These are phyloP conservation scores for Teratosphaeria nubilosa DNA, from an alignment of 2,329 filamentous ascomycete species.

Conservation along the genomic window DNA sequence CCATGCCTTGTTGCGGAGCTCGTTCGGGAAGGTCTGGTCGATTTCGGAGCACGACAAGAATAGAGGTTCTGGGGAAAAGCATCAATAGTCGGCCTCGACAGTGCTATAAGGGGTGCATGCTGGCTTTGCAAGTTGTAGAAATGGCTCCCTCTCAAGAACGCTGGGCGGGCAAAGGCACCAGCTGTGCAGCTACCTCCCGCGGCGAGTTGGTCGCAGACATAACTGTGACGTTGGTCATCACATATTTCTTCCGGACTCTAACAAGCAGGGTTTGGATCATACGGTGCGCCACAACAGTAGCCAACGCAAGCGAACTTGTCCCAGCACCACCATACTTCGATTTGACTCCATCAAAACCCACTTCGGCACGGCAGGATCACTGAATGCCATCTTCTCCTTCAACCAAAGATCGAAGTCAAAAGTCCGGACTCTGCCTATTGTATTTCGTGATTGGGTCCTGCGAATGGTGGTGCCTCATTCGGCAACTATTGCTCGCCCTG, in stretches of 20 bases:
- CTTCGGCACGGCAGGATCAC: constrained; percentile 6
- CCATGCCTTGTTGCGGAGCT: constrained; percentile 31
- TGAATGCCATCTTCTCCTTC: constrained; percentile 7
- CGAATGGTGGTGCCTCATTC: not conserved
- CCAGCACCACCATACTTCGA: constrained; percentile 6
- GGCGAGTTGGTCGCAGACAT: constrained; percentile 25
- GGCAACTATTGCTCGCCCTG: not conserved
- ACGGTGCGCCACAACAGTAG: constrained; percentile 31
- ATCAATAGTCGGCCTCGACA: not conserved
- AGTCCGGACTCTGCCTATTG: constrained; percentile 8
- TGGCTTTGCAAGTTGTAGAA: constrained; percentile 30
- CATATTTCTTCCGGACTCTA: not conserved
- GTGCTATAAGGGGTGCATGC: constrained; percentile 4
- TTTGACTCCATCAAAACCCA: constrained; percentile 11
- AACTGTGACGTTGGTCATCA: constrained; percentile 5
- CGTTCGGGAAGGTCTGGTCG: constrained; percentile 35
- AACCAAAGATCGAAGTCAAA: constrained; percentile 11
- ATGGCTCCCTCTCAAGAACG: constrained; percentile 40
- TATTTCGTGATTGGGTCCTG: constrained; percentile 10
- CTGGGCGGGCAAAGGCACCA: constrained; percentile 44
- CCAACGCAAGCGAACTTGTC: constrained; percentile 12
- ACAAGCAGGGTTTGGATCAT: constrained; percentile 25
- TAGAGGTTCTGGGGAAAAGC: constrained; percentile 26
- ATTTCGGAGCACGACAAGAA: constrained; percentile 38
- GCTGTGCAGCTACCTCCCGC: constrained; percentile 25